These are phyloP conservation scores for Trichoderma koningii DNA, from an alignment of 2,329 filamentous ascomycete species.

Conservation along the genomic window DNA sequence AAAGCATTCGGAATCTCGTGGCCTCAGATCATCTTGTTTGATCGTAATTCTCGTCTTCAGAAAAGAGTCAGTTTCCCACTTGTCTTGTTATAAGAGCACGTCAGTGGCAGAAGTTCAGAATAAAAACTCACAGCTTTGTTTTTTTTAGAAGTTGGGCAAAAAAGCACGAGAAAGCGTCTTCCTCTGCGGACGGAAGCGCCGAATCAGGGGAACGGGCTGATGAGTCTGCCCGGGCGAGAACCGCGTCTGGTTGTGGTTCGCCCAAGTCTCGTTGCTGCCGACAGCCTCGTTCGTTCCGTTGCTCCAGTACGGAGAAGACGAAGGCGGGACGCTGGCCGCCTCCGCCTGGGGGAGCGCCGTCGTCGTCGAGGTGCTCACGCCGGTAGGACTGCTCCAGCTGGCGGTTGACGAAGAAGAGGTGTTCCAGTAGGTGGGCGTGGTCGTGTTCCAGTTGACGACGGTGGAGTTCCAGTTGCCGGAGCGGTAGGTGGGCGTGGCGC, in stretches of 20 bases:
- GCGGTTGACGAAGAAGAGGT: not conserved
- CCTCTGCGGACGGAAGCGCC: slow-evolving; percentile 15
- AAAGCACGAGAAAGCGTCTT: not conserved
- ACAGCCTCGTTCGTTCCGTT: not conserved
- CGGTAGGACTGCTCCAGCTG: not conserved
- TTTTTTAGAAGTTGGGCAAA: not conserved
- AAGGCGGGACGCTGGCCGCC: not conserved
- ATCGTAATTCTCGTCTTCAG: not conserved
- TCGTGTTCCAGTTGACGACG: not conserved
- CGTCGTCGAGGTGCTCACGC: not conserved
- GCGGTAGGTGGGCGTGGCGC: slow-evolving; percentile 3
- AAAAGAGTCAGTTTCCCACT: not conserved
- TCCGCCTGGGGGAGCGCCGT: not conserved
- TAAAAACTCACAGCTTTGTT: not conserved
- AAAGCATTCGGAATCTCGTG: not conserved
- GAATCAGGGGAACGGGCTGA: not conserved
- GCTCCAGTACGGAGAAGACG: not conserved
- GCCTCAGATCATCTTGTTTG: not conserved
- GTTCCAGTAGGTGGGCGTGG: not conserved
- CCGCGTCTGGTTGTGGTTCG: slow-evolving; percentile 4
- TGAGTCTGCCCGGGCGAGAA: not conserved
- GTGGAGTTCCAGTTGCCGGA: slow-evolving; percentile 7
- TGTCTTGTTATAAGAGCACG: too few species aligned
- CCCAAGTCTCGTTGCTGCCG: slow-evolving; percentile 8
- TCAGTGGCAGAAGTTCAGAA: not conserved